A percentile compares a stretch with the other conserved stretches of the same genome.
Evolutionary conservation across 129 eudicot genomes (phyloP).

Genomic region (Kitagawia praeruptora): DNA sequence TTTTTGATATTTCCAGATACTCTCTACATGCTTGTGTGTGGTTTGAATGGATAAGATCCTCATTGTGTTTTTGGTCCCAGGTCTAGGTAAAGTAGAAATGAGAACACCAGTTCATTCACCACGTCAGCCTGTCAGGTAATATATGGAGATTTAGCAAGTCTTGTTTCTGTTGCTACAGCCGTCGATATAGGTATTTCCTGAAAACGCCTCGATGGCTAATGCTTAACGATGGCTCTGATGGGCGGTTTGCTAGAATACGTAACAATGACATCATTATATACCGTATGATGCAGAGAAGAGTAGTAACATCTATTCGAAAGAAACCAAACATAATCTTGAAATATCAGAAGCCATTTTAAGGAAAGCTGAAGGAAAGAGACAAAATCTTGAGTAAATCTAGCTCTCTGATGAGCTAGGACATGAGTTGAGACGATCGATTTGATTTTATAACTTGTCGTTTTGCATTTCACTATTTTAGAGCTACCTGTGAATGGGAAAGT

Average conservation of each 20-base stretch:
- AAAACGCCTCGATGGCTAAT: background rate
- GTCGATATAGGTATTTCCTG: background rate
- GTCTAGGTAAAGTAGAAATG: slow-evolving; percentile 71
- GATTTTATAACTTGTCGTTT: background rate
- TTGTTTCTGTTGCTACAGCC: background rate
- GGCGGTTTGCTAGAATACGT: background rate
- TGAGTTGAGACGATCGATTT: background rate
- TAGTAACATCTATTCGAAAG: background rate
- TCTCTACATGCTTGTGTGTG: slow-evolving; percentile 11
- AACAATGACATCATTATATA: background rate
- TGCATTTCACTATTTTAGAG: background rate
- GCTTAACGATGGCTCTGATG: background rate
- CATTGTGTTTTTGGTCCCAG: slow-evolving; percentile 30
- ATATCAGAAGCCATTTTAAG: background rate
- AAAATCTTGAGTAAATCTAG: background rate
- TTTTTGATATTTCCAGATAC: background rate
- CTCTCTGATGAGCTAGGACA: background rate
- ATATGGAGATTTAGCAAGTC: background rate
- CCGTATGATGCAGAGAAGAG: background rate
- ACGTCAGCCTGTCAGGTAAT: slow-evolving; percentile 54
- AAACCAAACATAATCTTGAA: background rate
- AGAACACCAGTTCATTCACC: slow-evolving; percentile 90
- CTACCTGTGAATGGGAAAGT: background rate
- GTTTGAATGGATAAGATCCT: slow-evolving; percentile 9
- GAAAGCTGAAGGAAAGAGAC: background rate